A percentile compares a stretch with the other conserved stretches of the same genome.
These are phyloP conservation scores for Scopulariopsis brevicaulis DNA, from an alignment of 2,329 filamentous ascomycete species.

Conservation along the genomic window DNA sequence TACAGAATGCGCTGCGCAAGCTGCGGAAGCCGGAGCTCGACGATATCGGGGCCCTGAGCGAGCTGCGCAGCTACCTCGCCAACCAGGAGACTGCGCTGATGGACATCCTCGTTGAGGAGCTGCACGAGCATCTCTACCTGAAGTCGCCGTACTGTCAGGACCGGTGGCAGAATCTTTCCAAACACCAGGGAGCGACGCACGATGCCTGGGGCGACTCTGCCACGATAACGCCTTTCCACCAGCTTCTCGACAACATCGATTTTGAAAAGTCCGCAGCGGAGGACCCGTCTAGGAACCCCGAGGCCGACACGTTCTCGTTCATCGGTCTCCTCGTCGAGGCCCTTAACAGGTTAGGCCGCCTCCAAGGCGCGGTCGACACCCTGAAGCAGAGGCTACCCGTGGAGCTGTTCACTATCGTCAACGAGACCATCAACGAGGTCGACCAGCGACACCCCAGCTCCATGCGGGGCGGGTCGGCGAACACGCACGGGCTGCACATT, in stretches of 20 bases:
- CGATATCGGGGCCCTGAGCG: constrained; percentile 76
- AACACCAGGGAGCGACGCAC: constrained; percentile 45
- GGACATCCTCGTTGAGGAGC: constrained; percentile 92
- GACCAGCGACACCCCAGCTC: constrained; percentile 87
- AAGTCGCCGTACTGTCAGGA: constrained; percentile 97
- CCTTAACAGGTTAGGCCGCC: constrained; percentile 74
- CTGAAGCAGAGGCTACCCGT: constrained; percentile 90
- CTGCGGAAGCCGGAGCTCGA: constrained; percentile 83
- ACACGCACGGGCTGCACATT: constrained; percentile 45
- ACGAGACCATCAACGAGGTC: constrained; percentile 88
- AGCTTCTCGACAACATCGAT: constrained; percentile 49
- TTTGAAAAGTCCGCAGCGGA: constrained; percentile 57
- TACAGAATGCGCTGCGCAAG: constrained; percentile 76
- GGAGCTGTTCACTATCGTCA: constrained; percentile 86
- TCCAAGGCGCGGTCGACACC: constrained; percentile 78
- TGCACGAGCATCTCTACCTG: constrained; percentile 93
- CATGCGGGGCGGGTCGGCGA: constrained; percentile 43
- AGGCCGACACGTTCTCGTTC: constrained; percentile 92
- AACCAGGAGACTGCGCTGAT: constrained; percentile 89
- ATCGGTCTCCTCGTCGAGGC: constrained; percentile 80
- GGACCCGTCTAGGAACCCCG: constrained; percentile 85
- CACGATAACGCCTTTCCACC: constrained; percentile 41
- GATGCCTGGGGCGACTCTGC: constrained; percentile 35
- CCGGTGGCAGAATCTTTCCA: constrained; percentile 77
- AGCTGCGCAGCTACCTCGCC: constrained; percentile 75